Evolutionary conservation across 306 rosid species (phyloP), one percentile per base, ranked within the genome.

Genomic region (Clitoria ternatea): DNA sequence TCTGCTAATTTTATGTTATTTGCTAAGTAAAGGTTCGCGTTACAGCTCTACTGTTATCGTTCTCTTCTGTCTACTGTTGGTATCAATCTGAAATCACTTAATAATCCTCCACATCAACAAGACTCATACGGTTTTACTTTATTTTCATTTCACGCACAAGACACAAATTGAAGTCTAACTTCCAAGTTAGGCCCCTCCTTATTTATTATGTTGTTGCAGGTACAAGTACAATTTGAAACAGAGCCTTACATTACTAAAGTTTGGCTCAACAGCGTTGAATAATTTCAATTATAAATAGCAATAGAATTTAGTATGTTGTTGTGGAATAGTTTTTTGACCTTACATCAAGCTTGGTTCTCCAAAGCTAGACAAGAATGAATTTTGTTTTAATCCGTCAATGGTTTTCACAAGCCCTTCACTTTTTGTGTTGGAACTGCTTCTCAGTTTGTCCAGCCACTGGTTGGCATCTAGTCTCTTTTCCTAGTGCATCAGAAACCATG

Each of bases 381-480:
- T 91, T 64, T 87, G 77, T 82, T 94, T 91, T 83, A 94, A 55
- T 74, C 82, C 74, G 22, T 87, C 91, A 42, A 94, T 30, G 3
- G 83, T 82, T 83, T 85, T 91, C 26, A 54, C 42, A 64, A 77
- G 26, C 26, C 54, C 84, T 19, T 64, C 85, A 61, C 62, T 81
- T 26, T 64, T 88, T 5, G 86, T 44, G 80, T 68, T 75, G 23
- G 79, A 67, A 50, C 73, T 80, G 60, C 62, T 75, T 72, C 79
- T 80, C 15, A 89, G 76, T 59, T 82, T 89, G 15, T 94, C 99
- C 83, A 94, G 80, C 97, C 97, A 94, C 74, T 87, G 92, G n/a
- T 87, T 89, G 54, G 72, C 61, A 71, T 91, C 95, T 80, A 94
- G 40, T 49, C 89, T 93, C 61, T 78, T 84, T 30, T 87, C 96